A percentile compares a stretch with the other conserved stretches of the same genome.
Conservation (phyloP, 2,329 filamentous ascomycete species). For the Pestalotiopsis sp. region DNA sequence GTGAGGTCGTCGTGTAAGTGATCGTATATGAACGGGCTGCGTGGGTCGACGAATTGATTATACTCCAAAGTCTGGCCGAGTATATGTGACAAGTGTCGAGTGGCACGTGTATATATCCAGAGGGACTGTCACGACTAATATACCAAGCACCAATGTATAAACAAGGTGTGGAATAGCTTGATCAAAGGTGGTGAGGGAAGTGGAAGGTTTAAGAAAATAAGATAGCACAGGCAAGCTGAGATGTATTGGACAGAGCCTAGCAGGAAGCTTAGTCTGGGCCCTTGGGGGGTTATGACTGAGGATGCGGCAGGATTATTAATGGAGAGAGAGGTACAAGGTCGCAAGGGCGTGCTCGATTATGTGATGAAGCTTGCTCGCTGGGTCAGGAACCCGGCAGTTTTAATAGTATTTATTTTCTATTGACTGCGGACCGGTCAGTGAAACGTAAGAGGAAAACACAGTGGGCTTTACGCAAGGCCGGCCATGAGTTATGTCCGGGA, state of each 20-base stretch:
- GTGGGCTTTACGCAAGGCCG: slow-evolving; percentile 25
- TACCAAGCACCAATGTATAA: not conserved
- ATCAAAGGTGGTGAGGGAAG: not conserved
- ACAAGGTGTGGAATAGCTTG: not conserved
- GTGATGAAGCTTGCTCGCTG: slow-evolving; percentile 23
- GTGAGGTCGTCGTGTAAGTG: slow-evolving; percentile 14
- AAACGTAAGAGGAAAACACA: slow-evolving; percentile 24
- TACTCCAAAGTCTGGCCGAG: not conserved
- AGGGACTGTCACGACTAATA: not conserved
- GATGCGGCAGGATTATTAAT: slow-evolving; percentile 31
- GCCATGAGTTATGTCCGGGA: slow-evolving; percentile 32
- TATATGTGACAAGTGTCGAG: not conserved
- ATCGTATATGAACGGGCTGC: slow-evolving; percentile 9
- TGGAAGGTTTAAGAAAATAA: slow-evolving; percentile 4
- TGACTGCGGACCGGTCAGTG: slow-evolving; percentile 18
- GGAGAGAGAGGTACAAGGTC: slow-evolving; percentile 21
- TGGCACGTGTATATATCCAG: not conserved
- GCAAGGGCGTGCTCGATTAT: slow-evolving; percentile 30
- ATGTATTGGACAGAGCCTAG: not conserved
- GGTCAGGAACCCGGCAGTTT: slow-evolving; percentile 7
- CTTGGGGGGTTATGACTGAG: slow-evolving; percentile 5
- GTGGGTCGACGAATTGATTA: not conserved
- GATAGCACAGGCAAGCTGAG: not conserved
- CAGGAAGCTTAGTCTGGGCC: not conserved
- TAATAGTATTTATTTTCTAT: slow-evolving; percentile 24